Evolutionary conservation across 225 moss, liverwort and hornwort genomes (phyloP).

Genomic region (Polytrichum formosum): DNA sequence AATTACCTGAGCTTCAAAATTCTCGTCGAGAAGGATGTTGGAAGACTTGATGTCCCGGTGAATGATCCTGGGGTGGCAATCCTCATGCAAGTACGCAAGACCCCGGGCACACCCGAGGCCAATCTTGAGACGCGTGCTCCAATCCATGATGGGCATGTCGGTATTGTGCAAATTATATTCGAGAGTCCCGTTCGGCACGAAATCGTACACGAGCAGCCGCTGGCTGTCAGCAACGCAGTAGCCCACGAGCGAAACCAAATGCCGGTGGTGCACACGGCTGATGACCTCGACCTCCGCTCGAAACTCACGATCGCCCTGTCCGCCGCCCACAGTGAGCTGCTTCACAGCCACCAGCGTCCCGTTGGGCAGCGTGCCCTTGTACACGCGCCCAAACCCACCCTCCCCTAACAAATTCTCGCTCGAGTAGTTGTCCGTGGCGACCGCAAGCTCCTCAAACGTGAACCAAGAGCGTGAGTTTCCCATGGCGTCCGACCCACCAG

Average conservation of each 20-base stretch:
- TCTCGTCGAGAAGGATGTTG: slow-evolving; percentile 77
- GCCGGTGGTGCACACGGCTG: slow-evolving; percentile 60
- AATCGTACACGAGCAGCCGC: slow-evolving; percentile 75
- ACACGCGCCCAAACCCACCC: slow-evolving; percentile 49
- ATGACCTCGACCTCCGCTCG: slow-evolving; percentile 49
- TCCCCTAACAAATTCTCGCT: slow-evolving; percentile 41
- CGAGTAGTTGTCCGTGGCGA: slow-evolving; percentile 34
- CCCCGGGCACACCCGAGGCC: slow-evolving; percentile 75
- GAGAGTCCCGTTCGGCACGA: slow-evolving; percentile 69
- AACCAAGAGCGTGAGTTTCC: slow-evolving; percentile 43
- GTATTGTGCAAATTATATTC: slow-evolving; percentile 69
- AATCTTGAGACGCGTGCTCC: slow-evolving; percentile 70
- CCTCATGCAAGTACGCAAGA: slow-evolving; percentile 76
- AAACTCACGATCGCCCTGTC: slow-evolving; percentile 47
- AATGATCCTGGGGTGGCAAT: slow-evolving; percentile 84
- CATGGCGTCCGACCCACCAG: slow-evolving; percentile 23
- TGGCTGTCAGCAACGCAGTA: slow-evolving; percentile 78
- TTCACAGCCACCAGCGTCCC: slow-evolving; percentile 43
- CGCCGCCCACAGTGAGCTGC: slow-evolving; percentile 49
- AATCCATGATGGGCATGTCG: slow-evolving; percentile 62
- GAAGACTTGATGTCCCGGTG: slow-evolving; percentile 83
- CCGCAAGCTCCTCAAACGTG: slow-evolving; percentile 27
- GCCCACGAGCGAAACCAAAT: slow-evolving; percentile 76
- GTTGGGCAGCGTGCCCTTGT: slow-evolving; percentile 33
- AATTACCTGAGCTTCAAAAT: slow-evolving; percentile 65